Conservation (phyloP, 306 rosid species). For the Gynostemma pentaphyllum region DNA sequence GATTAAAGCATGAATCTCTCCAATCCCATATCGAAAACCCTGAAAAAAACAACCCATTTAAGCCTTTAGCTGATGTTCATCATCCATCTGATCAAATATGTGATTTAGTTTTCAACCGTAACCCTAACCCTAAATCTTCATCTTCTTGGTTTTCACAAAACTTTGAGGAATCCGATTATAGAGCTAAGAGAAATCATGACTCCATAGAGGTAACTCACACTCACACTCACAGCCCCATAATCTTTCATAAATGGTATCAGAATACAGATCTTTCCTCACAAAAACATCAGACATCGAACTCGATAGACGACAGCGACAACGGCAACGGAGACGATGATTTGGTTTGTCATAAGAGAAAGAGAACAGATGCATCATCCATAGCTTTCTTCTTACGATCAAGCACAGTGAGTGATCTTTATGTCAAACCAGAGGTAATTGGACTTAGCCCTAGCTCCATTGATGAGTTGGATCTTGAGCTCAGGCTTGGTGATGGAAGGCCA, state of each 20-base stretch:
- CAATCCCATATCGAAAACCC: slow-evolving; percentile 28
- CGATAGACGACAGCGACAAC: neutral
- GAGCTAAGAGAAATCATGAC: neutral
- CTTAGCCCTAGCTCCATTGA: slow-evolving; percentile 24
- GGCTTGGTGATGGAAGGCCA: slow-evolving; percentile 26
- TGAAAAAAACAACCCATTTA: slow-evolving; percentile 17
- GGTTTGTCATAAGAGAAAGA: slow-evolving; percentile 49
- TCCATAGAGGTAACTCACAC: too few relatives aligned
- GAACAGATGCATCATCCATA: slow-evolving; percentile 26
- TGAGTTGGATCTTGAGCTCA: slow-evolving; percentile 51
- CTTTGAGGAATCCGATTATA: neutral
- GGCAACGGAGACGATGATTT: slow-evolving; percentile 20
- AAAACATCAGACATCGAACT: neutral
- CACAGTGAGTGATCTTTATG: slow-evolving; percentile 1
- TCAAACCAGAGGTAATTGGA: slow-evolving; percentile 19
- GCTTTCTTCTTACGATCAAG: slow-evolving; percentile 27
- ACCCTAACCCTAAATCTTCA: slow-evolving; percentile 51
- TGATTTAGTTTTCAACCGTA: slow-evolving; percentile 34
- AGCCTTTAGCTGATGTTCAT: slow-evolving; percentile 15
- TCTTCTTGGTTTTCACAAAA: slow-evolving; percentile 11
- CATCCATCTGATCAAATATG: slow-evolving; percentile 32
- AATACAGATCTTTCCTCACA: neutral
- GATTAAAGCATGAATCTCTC: slow-evolving; percentile 37
- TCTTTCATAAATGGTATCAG: neutral
- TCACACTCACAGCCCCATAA: neutral